These are phyloP conservation scores for Priceomyces castillae DNA, from an alignment of 805 yeast species.

Conservation along the genomic window DNA sequence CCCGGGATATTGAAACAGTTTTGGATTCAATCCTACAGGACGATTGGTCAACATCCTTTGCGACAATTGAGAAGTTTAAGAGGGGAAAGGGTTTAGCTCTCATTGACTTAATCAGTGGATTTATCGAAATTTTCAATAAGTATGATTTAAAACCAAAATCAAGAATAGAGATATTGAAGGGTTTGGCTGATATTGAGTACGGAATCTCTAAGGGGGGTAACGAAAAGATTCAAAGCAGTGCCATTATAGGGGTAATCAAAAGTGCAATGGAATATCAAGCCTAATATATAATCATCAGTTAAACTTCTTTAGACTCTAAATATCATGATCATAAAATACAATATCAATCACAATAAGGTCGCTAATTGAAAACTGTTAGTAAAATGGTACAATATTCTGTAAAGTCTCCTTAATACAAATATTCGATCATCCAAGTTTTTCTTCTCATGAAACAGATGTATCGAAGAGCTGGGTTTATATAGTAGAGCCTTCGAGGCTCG, in stretches of 20 bases:
- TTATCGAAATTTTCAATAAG: conserved; percentile 66
- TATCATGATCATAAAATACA: too few species aligned
- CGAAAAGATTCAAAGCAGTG: conserved; percentile 86
- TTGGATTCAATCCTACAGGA: conserved; percentile 77
- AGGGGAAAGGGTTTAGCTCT: conserved; percentile 81
- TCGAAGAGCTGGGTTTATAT: conserved; percentile 28
- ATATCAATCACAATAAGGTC: too few species aligned
- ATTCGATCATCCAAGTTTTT: conserved; percentile 19
- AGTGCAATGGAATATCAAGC: conserved; percentile 48
- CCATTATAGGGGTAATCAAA: conserved; percentile 84
- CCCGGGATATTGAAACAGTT: conserved; percentile 73
- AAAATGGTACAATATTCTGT: background rate
- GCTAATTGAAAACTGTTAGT: conserved; percentile 3
- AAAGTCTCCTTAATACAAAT: background rate
- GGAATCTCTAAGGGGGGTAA: conserved; percentile 90
- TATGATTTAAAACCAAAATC: conserved; percentile 64
- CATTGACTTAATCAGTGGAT: conserved; percentile 77
- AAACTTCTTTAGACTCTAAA: too few species aligned
- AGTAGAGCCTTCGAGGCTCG: conserved; percentile 23
- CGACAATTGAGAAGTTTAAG: conserved; percentile 65
- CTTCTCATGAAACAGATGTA: conserved; percentile 24
- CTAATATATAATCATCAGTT: background rate
- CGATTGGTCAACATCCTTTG: conserved; percentile 79
- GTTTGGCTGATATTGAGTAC: conserved; percentile 85
- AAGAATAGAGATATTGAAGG: conserved; percentile 61